Percentiles rank a stretch among this genome's conserved stretches.
phyloP scores from a whole-genome alignment of 129 eudicot species.

The Scalesia atractyloides region DNA sequence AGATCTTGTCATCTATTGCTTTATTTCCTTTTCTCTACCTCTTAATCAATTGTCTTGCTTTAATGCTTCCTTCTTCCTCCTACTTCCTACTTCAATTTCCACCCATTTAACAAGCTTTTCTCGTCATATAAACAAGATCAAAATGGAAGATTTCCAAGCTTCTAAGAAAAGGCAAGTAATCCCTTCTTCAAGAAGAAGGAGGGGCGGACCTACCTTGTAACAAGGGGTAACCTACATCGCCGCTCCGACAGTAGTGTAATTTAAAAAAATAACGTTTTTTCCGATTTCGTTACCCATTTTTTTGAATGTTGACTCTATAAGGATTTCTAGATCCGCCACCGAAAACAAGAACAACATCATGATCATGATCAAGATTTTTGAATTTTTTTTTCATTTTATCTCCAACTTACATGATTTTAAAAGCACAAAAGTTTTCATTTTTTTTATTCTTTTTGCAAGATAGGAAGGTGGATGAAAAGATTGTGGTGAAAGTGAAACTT shows the following conservation, averaged over 20 bases:
- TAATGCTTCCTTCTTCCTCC: constrained; percentile 40
- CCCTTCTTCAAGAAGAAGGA: constrained; percentile 16
- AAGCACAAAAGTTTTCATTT: constrained; percentile 19
- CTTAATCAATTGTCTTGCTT: constrained; percentile 39
- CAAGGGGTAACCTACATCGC: too few relatives aligned
- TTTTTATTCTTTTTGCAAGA: constrained; percentile 24
- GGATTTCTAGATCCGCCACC: too few relatives aligned
- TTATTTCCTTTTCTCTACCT: constrained; percentile 39
- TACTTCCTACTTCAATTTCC: constrained; percentile 19
- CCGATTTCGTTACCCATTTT: too few relatives aligned
- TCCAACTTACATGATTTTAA: constrained; percentile 8
- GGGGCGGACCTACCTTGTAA: too few relatives aligned
- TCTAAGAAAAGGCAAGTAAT: constrained; percentile 66
- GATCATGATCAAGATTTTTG: not conserved
- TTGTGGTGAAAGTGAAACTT: constrained; percentile 60
- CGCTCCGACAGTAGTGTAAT: too few relatives aligned
- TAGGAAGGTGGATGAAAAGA: constrained; percentile 67
- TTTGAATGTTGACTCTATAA: too few relatives aligned
- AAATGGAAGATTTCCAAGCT: constrained; percentile 42
- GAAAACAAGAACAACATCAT: not conserved
- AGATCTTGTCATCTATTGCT: constrained; percentile 45
- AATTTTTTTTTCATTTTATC: constrained; percentile 1
- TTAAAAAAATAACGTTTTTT: too few relatives aligned
- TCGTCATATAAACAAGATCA: constrained; percentile 27
- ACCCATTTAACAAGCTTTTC: constrained; percentile 4